Evolutionary conservation across 2,329 filamentous ascomycete species (phyloP).

Genomic region (Pleomassaria siparia): DNA sequence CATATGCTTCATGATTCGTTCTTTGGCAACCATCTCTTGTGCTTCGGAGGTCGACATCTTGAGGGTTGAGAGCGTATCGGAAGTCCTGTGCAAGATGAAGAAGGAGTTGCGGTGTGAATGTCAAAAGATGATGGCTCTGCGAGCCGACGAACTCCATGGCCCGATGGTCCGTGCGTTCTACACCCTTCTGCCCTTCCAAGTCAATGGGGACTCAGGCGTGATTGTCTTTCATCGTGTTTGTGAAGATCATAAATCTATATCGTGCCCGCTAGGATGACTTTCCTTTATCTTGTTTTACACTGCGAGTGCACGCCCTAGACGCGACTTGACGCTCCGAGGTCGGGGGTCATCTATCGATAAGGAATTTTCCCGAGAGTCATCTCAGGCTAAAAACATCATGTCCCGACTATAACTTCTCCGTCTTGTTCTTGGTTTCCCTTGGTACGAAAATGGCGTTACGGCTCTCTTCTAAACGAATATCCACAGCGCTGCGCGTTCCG

Average conservation of each 20-base stretch:
- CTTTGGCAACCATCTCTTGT: slow-evolving; percentile 54
- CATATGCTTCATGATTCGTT: slow-evolving; percentile 78
- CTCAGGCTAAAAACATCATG: slow-evolving; percentile 2
- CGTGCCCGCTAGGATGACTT: too few species aligned
- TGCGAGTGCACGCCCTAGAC: neutral
- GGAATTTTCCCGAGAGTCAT: slow-evolving; percentile 6
- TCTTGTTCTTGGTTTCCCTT: neutral
- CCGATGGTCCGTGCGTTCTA: neutral
- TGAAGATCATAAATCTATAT: too few species aligned
- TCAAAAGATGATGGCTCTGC: neutral
- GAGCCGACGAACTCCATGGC: neutral
- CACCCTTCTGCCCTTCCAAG: too few species aligned
- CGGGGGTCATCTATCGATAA: slow-evolving; percentile 8
- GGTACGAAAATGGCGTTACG: slow-evolving; percentile 32
- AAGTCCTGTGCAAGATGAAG: neutral
- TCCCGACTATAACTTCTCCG: neutral
- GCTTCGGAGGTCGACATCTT: slow-evolving; percentile 33
- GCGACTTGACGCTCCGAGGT: slow-evolving; percentile 2
- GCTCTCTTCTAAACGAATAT: slow-evolving; percentile 27
- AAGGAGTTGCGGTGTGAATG: neutral
- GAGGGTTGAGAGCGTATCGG: too few species aligned
- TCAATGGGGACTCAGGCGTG: too few species aligned
- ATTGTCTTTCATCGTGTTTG: too few species aligned
- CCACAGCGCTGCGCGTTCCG: slow-evolving; percentile 28
- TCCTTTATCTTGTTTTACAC: neutral